Percentiles rank a stretch among this genome's conserved stretches.
Conservation (phyloP, 2,329 filamentous ascomycete species). For the Sordariomycetes sp. region DNA sequence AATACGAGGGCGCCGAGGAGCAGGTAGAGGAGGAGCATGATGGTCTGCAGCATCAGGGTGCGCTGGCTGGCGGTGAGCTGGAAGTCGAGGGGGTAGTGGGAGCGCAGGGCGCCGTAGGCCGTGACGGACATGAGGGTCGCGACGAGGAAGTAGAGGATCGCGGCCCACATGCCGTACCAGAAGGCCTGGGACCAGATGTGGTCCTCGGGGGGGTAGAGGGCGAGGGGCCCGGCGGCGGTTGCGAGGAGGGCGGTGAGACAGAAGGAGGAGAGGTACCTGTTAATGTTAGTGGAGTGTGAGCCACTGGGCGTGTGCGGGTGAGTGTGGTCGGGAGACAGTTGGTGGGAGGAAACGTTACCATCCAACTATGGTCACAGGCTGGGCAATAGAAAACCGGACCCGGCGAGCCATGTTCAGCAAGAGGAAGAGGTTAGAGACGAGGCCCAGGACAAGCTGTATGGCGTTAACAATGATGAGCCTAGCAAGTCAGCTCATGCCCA, state of each 20-base stretch:
- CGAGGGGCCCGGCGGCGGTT: constrained; percentile 49
- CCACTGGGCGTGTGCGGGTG: constrained; percentile 7
- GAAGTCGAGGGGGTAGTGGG: constrained; percentile 69
- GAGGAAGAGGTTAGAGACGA: constrained; percentile 69
- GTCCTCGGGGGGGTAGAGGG: constrained; percentile 21
- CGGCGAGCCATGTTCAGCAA: constrained; percentile 76
- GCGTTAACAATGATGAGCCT: constrained; percentile 67
- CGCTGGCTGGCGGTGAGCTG: constrained; percentile 66
- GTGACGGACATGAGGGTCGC: constrained; percentile 67
- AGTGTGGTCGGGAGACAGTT: constrained; percentile 30
- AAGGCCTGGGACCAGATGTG: constrained; percentile 69
- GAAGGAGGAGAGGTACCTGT: constrained; percentile 43
- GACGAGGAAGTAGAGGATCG: constrained; percentile 66
- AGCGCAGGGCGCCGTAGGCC: constrained; percentile 57
- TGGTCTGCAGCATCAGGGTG: constrained; percentile 83
- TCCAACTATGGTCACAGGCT: constrained; percentile 70
- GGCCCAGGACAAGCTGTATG: constrained; percentile 59
- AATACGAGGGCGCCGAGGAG: constrained; percentile 68
- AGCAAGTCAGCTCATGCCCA: not conserved
- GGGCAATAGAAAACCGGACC: constrained; percentile 67
- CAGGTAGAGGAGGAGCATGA: constrained; percentile 71
- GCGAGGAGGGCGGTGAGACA: constrained; percentile 53
- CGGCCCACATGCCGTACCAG: constrained; percentile 74
- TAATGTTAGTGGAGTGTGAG: not conserved
- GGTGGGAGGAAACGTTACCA: constrained; percentile 41